Evolutionary conservation across 2,329 filamentous ascomycete species (phyloP).

Genomic region (Westerdykella ornata): DNA sequence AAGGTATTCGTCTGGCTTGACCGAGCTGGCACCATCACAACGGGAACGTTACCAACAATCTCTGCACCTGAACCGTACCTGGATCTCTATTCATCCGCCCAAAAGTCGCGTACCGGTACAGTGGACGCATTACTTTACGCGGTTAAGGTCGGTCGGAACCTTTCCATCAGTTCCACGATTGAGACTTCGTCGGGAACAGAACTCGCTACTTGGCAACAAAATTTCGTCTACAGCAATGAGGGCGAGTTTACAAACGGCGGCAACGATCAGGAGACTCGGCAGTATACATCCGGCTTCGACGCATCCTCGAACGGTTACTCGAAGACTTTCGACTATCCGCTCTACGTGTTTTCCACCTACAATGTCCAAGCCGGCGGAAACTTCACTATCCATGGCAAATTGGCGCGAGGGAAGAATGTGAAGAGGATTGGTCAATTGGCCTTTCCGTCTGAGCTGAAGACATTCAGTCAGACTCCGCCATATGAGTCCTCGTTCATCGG

Average conservation of each 20-base stretch:
- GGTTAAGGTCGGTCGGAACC: slow-evolving; percentile 49
- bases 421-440: slow-evolving; percentile 42
- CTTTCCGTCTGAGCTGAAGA: slow-evolving; percentile 57
- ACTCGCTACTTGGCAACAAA: slow-evolving; percentile 52
- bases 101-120: slow-evolving; percentile 44
- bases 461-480: slow-evolving; percentile 37
- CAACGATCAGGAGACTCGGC: slow-evolving; percentile 48
- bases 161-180: slow-evolving; percentile 51
- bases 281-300: slow-evolving; percentile 48
- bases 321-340: slow-evolving; percentile 53
- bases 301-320: slow-evolving; percentile 34
- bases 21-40: slow-evolving; percentile 46
- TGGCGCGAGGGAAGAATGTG: slow-evolving; percentile 47
- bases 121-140: slow-evolving; percentile 57
- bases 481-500: slow-evolving; percentile 27
- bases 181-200: slow-evolving; percentile 43
- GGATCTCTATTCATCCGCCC: slow-evolving; percentile 45
- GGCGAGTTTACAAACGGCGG: slow-evolving; percentile 52
- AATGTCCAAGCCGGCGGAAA: slow-evolving; percentile 37
- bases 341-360: slow-evolving; percentile 52
- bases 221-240: slow-evolving; percentile 50
- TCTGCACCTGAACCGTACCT: slow-evolving; percentile 43
- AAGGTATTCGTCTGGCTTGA: slow-evolving; percentile 77
- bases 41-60: slow-evolving; percentile 38
- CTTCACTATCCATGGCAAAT: slow-evolving; percentile 42